phyloP scores from a whole-genome alignment of 306 rosid species.

The Acacia crassicarpa region DNA sequence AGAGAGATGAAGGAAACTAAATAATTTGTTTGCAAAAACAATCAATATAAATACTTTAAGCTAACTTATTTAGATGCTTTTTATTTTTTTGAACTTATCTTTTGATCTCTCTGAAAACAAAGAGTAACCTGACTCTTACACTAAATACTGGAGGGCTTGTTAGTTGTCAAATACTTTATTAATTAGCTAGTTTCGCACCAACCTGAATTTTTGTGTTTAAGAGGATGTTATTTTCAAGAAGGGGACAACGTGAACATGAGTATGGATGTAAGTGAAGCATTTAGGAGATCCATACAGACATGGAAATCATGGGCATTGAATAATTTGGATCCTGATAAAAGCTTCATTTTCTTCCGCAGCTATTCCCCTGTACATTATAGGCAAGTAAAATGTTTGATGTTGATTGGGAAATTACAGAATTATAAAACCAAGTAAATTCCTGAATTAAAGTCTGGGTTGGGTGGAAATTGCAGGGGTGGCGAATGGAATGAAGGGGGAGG shows the following conservation, averaged over 20 bases:
- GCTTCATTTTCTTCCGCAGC: conserved; percentile 73
- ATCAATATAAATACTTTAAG: no score
- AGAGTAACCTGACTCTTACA: no score
- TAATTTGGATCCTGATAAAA: conserved; percentile 51
- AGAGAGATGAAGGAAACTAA: no score
- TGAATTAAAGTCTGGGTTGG: not conserved
- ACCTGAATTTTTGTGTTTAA: conserved; percentile 26
- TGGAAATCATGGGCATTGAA: conserved; percentile 75
- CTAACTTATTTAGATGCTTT: no score
- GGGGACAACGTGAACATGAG: conserved; percentile 53
- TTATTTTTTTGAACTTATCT: no score
- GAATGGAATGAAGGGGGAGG: conserved; percentile 75
- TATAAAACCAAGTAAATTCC: not conserved
- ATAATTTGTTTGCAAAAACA: no score
- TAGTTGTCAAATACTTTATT: not conserved
- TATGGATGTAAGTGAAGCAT: conserved; percentile 74
- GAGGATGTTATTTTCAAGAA: conserved; percentile 83
- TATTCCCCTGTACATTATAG: conserved; percentile 81
- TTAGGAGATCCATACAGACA: conserved; percentile 63
- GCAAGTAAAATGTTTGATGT: conserved; percentile 39
- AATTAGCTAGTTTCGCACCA: not conserved
- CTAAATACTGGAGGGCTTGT: not conserved
- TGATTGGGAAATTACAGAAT: not conserved
- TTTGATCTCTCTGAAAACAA: no score
- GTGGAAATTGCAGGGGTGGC: conserved; percentile 68